Evolutionary conservation across 1,139 yeast genomes (phyloP), one percentile per base, ranked within the genome.

Genomic region (Candida smagusa): DNA sequence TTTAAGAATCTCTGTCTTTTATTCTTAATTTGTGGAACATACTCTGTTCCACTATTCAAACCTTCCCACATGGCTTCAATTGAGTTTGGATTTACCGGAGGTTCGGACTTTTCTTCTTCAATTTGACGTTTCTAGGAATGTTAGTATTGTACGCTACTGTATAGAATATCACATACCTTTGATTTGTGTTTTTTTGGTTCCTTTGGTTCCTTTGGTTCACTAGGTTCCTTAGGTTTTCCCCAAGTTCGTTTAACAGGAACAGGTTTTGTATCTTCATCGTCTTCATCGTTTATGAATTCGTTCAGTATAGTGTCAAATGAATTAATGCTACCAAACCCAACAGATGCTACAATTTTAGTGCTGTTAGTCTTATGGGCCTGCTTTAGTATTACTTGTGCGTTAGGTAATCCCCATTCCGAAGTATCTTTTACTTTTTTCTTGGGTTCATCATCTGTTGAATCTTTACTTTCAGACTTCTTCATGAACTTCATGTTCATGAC

Each of bases 401-500:
- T 46, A 2, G 77, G 73, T 31, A 77, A 59, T 12, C 65, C 66
- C 90, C 90, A 83, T 59, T 76, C 84, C 22, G 86, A 81, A 11
- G 62, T 46, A 54, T 81, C 89, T 35, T 64, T 66, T 22, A 75
- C 54, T 47, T 68, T 74, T 36, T 58, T 66, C 23, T 50, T 52
- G 19, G 55, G 47, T 25, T 63, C 70, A 30, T 68, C 69, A 25
- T 60, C 62, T 34, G 61, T 57, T 31, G 59, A 54, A 31, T 56
- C 63, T 27, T 39, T 32, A 26, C 44, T 49, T n/a, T 50, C 60
- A 3, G 63, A 55, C 34, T 56, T 61, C 41, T 61, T 65, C 77
- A 71, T 71, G 74, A 71, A 71, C 72, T 83, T 83, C 90, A 83
- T 83, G 71, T 79, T 81, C 75, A 79, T 63, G 50, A 83, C 81